phyloP scores from a whole-genome alignment of 768 basidiomycete species.

The Lactarius trivialis region DNA sequence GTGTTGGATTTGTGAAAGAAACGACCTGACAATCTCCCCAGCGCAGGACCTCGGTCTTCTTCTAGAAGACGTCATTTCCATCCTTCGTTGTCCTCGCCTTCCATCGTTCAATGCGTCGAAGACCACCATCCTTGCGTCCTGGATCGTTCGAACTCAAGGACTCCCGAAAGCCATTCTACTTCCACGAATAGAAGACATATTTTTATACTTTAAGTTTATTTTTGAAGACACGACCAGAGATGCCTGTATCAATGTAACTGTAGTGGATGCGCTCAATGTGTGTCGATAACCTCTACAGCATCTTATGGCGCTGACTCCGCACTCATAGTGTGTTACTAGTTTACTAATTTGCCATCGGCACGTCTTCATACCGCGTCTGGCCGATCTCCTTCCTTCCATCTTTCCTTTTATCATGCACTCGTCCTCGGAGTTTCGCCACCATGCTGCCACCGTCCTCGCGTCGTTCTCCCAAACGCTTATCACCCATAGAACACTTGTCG shows the following conservation, averaged over 20 bases:
- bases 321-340: conserved; percentile 13
- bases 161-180: conserved; percentile 10
- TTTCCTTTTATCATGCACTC: conserved; percentile 13
- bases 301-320: neutral
- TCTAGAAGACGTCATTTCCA: conserved; percentile 8
- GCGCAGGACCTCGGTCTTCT: conserved; percentile 13
- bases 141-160: conserved; percentile 13
- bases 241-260: conserved; percentile 1
- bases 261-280: conserved; percentile 14
- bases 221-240: conserved; percentile 3
- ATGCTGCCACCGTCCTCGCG: conserved; percentile 7
- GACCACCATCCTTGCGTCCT: conserved; percentile 4
- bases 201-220: conserved; percentile 5
- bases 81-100: neutral
- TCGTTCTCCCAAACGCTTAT: conserved; percentile 14
- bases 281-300: neutral
- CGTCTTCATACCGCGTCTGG: conserved; percentile 1
- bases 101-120: conserved; percentile 4
- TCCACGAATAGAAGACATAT: conserved; percentile 8
- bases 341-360: conserved; percentile 7
- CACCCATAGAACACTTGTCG: neutral
- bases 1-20: neutral
- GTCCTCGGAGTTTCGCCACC: conserved; percentile 13
- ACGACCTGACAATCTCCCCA: neutral
- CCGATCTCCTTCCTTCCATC: conserved; percentile 12